Evolutionary conservation across 306 rosid genomes (phyloP).

Genomic region (Trichosanthes truncata): DNA sequence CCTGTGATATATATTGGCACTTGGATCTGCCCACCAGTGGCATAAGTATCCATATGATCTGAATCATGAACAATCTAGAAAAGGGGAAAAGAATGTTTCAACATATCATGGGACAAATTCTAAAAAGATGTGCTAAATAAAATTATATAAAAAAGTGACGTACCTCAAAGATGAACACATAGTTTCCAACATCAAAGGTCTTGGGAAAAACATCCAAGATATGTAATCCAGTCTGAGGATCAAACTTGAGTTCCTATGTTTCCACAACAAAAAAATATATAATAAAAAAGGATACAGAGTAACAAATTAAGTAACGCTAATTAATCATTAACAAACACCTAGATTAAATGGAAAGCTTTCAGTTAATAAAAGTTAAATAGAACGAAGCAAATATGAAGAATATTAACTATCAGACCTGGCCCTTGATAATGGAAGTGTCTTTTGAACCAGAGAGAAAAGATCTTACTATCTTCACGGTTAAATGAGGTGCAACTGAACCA

Average conservation of each 20-base stretch:
- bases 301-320: background rate
- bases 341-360: background rate
- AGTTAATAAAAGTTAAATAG: background rate
- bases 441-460: conserved; percentile 54
- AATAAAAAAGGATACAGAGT: background rate
- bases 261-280: too few species aligned
- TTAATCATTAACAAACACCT: conserved; percentile 5
- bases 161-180: conserved; percentile 82
- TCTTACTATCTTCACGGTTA: conserved; percentile 70
- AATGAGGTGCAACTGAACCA: conserved; percentile 83
- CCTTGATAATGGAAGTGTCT: conserved; percentile 44
- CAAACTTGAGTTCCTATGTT: conserved; percentile 72
- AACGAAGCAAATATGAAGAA: conserved; percentile 12
- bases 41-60: conserved; percentile 37
- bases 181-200: conserved; percentile 61
- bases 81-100: conserved; percentile 18
- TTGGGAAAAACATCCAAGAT: conserved; percentile 49
- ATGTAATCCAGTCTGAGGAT: conserved; percentile 49
- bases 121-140: background rate
- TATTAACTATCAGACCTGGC: conserved; percentile 35
- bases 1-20: conserved; percentile 78
- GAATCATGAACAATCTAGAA: conserved; percentile 53
- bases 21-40: conserved; percentile 71
- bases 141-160: background rate
- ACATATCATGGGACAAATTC: background rate